Percentiles rank a stretch among this genome's conserved stretches.
These are phyloP conservation scores for Neurospora tetraspora DNA, from an alignment of 495 filamentous ascomycete species.

Conservation along the genomic window DNA sequence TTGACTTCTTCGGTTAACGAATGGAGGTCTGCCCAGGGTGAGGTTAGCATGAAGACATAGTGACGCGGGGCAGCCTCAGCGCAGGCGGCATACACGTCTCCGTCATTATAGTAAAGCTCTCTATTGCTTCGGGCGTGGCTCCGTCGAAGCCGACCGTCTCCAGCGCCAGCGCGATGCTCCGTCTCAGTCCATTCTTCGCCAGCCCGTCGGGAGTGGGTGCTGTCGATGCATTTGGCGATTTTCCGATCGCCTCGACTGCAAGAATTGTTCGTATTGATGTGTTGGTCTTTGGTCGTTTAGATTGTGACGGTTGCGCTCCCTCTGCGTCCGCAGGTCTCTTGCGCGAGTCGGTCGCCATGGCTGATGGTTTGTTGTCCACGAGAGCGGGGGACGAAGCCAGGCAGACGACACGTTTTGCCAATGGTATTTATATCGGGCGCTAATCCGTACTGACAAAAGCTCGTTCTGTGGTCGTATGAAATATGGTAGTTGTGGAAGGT, in stretches of 20 bases:
- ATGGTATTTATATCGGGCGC: not conserved
- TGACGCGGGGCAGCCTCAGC: not conserved
- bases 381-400: constrained; percentile 1
- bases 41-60: constrained; percentile 5
- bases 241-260: not conserved
- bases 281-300: constrained; percentile 24
- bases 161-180: constrained; percentile 29
- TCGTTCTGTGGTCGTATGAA: not conserved
- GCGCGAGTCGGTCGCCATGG: constrained; percentile 16
- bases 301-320: constrained; percentile 2
- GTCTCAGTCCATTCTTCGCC: constrained; percentile 27
- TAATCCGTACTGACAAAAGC: not conserved
- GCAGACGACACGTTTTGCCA: not conserved
- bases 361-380: not conserved
- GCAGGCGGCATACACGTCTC: constrained; percentile 27
- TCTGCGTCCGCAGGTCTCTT: constrained; percentile 18
- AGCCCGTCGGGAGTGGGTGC: constrained; percentile 16
- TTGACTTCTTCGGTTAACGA: constrained; percentile 23
- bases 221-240: not conserved
- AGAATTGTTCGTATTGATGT: constrained; percentile 4
- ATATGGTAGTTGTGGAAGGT: not conserved
- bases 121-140: constrained; percentile 30
- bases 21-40: constrained; percentile 20
- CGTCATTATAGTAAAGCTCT: constrained; percentile 27
- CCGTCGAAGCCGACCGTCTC: constrained; percentile 33